Evolutionary conservation across 805 yeast genomes (phyloP).

Genomic region (Nakazawaea populi): DNA sequence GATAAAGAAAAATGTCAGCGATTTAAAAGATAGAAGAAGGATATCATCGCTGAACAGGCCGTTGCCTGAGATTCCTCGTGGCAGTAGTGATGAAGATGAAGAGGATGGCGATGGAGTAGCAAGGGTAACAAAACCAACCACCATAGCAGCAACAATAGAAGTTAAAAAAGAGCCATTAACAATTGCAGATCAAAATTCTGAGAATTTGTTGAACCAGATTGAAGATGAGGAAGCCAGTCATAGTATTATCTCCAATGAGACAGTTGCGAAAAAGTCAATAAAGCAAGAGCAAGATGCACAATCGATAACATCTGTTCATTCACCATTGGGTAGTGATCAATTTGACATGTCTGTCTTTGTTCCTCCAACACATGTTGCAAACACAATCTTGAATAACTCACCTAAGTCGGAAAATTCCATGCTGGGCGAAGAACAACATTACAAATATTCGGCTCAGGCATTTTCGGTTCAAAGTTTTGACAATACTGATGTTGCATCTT

Average conservation of each 20-base stretch:
- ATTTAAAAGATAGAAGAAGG: constrained; percentile 1
- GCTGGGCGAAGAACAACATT: neutral
- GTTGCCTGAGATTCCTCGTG: constrained; percentile 7
- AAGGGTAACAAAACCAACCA: too few relatives aligned
- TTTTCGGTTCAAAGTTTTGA: constrained; percentile 4
- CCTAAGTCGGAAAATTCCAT: neutral
- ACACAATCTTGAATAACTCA: neutral
- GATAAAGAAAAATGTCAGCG: neutral
- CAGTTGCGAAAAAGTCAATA: neutral
- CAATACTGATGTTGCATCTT: constrained; percentile 10
- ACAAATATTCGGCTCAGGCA: neutral
- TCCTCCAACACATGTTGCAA: neutral
- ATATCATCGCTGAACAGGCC: constrained; percentile 9
- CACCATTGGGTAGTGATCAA: neutral
- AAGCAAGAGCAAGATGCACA: neutral
- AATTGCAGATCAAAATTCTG: constrained; percentile 1
- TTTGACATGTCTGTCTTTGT: neutral
- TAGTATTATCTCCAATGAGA: neutral
- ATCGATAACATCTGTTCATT: neutral
- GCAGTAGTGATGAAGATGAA: constrained; percentile 5
- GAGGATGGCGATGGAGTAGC: neutral
- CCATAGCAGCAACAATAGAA: too few relatives aligned
- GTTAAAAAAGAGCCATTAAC: too few relatives aligned
- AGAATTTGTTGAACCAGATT: neutral
- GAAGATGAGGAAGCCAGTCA: neutral